Conservation (phyloP, 352 stramenopile species). For the Phytophthora uliginosa region DNA sequence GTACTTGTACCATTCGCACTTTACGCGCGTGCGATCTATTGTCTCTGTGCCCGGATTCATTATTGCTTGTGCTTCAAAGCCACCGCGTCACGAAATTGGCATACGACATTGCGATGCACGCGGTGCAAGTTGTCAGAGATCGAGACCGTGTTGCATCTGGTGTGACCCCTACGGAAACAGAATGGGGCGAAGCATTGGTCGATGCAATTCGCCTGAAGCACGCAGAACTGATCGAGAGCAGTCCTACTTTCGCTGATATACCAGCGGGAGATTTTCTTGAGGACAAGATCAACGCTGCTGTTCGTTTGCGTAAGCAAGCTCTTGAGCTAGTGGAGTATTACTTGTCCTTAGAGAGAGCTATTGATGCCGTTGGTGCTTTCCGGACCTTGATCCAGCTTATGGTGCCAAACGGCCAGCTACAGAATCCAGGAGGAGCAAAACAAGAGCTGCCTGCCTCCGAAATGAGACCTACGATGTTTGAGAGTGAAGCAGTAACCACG, state of each 20-base stretch:
- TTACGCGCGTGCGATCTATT: slow-evolving; percentile 69
- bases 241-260: slow-evolving; percentile 5
- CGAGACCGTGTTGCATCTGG: slow-evolving; percentile 20
- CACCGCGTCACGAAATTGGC: slow-evolving; percentile 54
- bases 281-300: slow-evolving; percentile 4
- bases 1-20: slow-evolving; percentile 55
- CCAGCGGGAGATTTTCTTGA: background rate
- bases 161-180: slow-evolving; percentile 40
- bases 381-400: slow-evolving; percentile 60
- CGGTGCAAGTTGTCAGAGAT: slow-evolving; percentile 25
- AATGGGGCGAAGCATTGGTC: slow-evolving; percentile 53
- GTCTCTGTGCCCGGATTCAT: slow-evolving; percentile 49
- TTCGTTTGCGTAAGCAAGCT: slow-evolving; percentile 27
- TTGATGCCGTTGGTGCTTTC: slow-evolving; percentile 51
- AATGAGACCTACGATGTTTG: background rate
- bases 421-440: slow-evolving; percentile 20
- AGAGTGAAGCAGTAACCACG: slow-evolving; percentile 4
- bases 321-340: slow-evolving; percentile 38
- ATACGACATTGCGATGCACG: slow-evolving; percentile 50
- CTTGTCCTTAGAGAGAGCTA: slow-evolving; percentile 36
- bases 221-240: slow-evolving; percentile 12
- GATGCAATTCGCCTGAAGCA: slow-evolving; percentile 47
- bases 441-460: background rate
- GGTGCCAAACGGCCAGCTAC: slow-evolving; percentile 59
- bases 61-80: slow-evolving; percentile 52